These are phyloP conservation scores for Ampelomyces quisqualis DNA, from an alignment of 2,329 filamentous ascomycete genomes.

Conservation along the genomic window DNA sequence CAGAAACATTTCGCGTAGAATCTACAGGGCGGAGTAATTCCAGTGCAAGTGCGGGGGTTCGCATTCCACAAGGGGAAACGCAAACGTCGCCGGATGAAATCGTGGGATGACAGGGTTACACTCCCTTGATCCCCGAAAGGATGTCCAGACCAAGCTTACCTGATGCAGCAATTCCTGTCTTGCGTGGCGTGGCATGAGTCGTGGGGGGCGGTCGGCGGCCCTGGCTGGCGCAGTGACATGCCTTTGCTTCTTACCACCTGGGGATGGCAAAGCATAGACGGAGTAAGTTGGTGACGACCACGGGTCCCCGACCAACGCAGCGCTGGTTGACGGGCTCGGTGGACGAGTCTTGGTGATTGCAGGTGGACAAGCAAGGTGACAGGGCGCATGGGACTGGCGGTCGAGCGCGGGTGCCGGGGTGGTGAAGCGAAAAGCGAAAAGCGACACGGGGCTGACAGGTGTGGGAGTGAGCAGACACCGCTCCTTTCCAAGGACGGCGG, in stretches of 20 bases:
- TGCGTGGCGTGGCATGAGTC: conserved; percentile 17
- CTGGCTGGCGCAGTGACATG: conserved; percentile 17
- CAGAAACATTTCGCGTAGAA: too few species aligned
- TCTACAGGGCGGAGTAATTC: too few species aligned
- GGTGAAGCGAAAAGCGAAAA: not conserved
- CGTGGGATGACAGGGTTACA: conserved; percentile 12
- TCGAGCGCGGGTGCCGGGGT: conserved; percentile 32
- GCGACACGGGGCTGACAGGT: conserved; percentile 3
- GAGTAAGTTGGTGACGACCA: conserved; percentile 3
- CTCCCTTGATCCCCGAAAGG: conserved; percentile 28
- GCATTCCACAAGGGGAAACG: conserved; percentile 18
- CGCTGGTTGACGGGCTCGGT: conserved; percentile 18
- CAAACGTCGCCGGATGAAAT: conserved; percentile 23
- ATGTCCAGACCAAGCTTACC: conserved; percentile 28
- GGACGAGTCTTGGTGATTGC: conserved; percentile 32
- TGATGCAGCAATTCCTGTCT: conserved; percentile 20
- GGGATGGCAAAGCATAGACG: conserved; percentile 7
- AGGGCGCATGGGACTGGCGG: conserved; percentile 29
- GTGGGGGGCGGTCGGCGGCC: conserved; percentile 13
- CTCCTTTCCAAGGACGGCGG: not conserved
- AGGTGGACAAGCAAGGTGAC: conserved; percentile 18
- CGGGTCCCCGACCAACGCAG: not conserved
- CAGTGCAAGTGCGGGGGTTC: too few species aligned
- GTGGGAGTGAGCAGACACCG: conserved; percentile 16
- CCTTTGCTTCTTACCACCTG: conserved; percentile 7